These are phyloP conservation scores for Kodamaea jinghongensis DNA, from an alignment of 805 yeast species.

Conservation along the genomic window DNA sequence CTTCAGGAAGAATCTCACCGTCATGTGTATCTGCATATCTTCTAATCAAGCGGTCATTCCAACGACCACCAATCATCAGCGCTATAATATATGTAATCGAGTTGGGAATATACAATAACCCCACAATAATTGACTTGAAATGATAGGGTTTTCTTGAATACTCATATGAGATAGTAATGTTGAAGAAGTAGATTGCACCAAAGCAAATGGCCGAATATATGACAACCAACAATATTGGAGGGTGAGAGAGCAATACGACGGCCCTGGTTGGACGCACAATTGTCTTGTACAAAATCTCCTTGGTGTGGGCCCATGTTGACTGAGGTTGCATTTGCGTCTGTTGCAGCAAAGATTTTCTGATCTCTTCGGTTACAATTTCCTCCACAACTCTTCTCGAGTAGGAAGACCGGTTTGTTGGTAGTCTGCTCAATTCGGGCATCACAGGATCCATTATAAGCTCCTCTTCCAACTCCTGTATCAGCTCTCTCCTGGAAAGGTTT, in stretches of 20 bases:
- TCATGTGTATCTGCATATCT: slow-evolving; percentile 53
- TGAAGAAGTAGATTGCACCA: slow-evolving; percentile 67
- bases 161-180: slow-evolving; percentile 65
- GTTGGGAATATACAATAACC: slow-evolving; percentile 79
- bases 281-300: slow-evolving; percentile 42
- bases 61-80: slow-evolving; percentile 75
- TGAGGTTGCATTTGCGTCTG: slow-evolving; percentile 14
- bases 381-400: slow-evolving; percentile 28
- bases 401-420: slow-evolving; percentile 30
- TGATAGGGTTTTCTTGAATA: slow-evolving; percentile 67
- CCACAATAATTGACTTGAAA: slow-evolving; percentile 62
- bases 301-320: slow-evolving; percentile 20
- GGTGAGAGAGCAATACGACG: slow-evolving; percentile 58
- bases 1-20: slow-evolving; percentile 71
- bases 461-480: slow-evolving; percentile 19
- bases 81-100: slow-evolving; percentile 75
- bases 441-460: slow-evolving; percentile 37
- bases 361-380: slow-evolving; percentile 22
- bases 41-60: slow-evolving; percentile 64
- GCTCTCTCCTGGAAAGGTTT: slow-evolving; percentile 16
- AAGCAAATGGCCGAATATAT: slow-evolving; percentile 69
- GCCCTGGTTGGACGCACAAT: slow-evolving; percentile 61
- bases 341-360: slow-evolving; percentile 14
- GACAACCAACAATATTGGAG: slow-evolving; percentile 70
- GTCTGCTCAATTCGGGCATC: slow-evolving; percentile 38